These are phyloP conservation scores for Backusella westeae DNA, from an alignment of 192 early-diverging fungal species.

Conservation along the genomic window DNA sequence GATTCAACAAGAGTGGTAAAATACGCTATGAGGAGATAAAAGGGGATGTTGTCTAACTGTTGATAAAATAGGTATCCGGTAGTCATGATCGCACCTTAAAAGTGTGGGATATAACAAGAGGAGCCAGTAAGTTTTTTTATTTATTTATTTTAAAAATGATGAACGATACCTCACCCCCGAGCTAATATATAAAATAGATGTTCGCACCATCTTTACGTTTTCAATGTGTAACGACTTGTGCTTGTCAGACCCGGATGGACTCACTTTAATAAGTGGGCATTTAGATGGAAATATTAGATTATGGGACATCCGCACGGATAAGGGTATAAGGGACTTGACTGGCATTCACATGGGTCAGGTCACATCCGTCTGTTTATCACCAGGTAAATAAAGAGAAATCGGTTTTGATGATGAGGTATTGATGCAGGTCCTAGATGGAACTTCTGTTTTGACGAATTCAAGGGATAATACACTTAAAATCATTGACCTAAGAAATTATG, in stretches of 20 bases:
- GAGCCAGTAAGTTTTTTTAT: constrained; percentile 69
- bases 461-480: constrained; percentile 90
- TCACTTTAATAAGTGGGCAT: constrained; percentile 86
- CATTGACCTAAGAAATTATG: constrained; percentile 78
- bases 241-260: constrained; percentile 75
- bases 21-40: background rate
- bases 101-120: constrained; percentile 90
- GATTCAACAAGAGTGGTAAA: constrained; percentile 76
- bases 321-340: constrained; percentile 79
- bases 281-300: constrained; percentile 90
- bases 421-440: constrained; percentile 49
- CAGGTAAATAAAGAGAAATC: constrained; percentile 40
- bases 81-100: constrained; percentile 97
- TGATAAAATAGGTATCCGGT: constrained; percentile 65
- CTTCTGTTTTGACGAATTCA: constrained; percentile 86
- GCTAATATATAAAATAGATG: constrained; percentile 37
- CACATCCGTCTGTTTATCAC: constrained; percentile 76
- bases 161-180: too few relatives aligned
- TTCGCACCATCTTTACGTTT: constrained; percentile 87
- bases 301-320: constrained; percentile 86
- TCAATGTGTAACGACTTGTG: constrained; percentile 94
- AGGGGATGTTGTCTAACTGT: background rate
- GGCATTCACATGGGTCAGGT: constrained; percentile 87
- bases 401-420: background rate
- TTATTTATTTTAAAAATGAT: too few relatives aligned